Conservation (phyloP, 2,329 filamentous ascomycete species). For the Ilyonectria robusta region DNA sequence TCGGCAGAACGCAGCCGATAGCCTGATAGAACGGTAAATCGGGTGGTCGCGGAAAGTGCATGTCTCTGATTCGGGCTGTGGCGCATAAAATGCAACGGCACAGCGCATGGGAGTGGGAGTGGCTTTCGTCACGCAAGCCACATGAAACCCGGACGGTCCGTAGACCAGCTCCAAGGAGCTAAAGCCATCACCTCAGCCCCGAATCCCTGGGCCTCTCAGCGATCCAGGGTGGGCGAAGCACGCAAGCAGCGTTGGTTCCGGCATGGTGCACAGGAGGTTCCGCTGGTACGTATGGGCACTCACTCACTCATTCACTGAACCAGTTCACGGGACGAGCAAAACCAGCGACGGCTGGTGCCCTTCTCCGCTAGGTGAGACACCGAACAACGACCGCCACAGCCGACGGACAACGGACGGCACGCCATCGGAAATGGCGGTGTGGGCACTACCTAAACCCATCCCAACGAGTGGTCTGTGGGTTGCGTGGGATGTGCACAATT, state of each 20-base stretch:
- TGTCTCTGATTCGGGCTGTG: conserved; percentile 3
- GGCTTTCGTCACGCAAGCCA: conserved; percentile 27
- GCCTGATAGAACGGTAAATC: conserved; percentile 5
- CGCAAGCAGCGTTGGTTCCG: conserved; percentile 6
- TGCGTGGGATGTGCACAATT: conserved; percentile 30
- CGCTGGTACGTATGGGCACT: not conserved
- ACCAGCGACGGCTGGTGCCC: not conserved
- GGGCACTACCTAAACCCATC: conserved; percentile 33
- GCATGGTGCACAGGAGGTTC: not conserved
- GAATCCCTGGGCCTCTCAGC: conserved; percentile 4
- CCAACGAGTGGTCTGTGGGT: conserved; percentile 40
- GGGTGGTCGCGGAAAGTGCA: conserved; percentile 2
- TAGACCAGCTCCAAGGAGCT: conserved; percentile 4
- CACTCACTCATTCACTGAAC: not conserved
- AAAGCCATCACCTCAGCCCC: conserved; percentile 7
- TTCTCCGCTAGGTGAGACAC: conserved; percentile 46
- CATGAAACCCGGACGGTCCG: conserved; percentile 18
- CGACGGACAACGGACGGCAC: conserved; percentile 33
- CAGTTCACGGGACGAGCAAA: not conserved
- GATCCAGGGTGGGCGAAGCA: conserved; percentile 15
- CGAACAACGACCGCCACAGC: conserved; percentile 37
- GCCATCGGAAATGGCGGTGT: conserved; percentile 46
- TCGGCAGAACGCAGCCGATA: conserved; percentile 15
- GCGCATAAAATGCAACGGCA: conserved; percentile 9
- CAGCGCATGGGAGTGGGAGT: conserved; percentile 13